Percentiles rank a stretch among this genome's conserved stretches.
Evolutionary conservation across 257 asterid genomes (phyloP).

Genomic region (Nicotiana sylvestris): DNA sequence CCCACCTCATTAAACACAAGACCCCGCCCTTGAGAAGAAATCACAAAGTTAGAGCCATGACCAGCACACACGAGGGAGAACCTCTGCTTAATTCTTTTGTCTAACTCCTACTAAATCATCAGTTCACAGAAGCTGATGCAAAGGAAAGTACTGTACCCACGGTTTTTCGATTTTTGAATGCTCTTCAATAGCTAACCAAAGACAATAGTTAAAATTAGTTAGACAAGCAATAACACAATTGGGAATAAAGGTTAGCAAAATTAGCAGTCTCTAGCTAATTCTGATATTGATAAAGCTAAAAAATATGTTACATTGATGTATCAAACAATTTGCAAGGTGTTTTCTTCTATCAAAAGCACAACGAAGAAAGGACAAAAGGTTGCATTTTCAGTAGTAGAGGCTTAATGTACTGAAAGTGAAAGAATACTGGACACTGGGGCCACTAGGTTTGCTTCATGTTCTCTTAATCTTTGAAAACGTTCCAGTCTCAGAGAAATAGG

Average conservation of each 20-base stretch:
- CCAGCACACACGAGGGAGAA: neutral
- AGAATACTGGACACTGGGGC: neutral
- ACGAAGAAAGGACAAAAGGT: neutral
- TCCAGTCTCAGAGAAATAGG: slow-evolving; percentile 91
- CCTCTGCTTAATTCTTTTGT: neutral
- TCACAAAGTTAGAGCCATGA: neutral
- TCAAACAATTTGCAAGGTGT: neutral
- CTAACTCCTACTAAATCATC: neutral
- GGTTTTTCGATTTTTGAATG: neutral
- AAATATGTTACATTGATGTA: neutral
- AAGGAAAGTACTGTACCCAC: neutral
- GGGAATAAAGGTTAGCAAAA: neutral
- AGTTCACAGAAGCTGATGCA: neutral
- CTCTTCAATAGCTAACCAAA: neutral
- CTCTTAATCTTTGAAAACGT: slow-evolving; percentile 89
- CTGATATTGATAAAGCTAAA: neutral
- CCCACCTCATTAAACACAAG: too few species aligned
- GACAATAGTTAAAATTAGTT: neutral
- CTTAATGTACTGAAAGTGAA: neutral
- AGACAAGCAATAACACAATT: neutral
- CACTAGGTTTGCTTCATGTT: slow-evolving; percentile 22
- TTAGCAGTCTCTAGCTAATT: neutral
- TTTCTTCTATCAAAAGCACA: neutral
- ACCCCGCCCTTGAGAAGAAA: too few species aligned
- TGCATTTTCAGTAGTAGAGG: neutral